Evolutionary conservation across 352 stramenopile species (phyloP).

Genomic region (Pythium sukuiense): DNA sequence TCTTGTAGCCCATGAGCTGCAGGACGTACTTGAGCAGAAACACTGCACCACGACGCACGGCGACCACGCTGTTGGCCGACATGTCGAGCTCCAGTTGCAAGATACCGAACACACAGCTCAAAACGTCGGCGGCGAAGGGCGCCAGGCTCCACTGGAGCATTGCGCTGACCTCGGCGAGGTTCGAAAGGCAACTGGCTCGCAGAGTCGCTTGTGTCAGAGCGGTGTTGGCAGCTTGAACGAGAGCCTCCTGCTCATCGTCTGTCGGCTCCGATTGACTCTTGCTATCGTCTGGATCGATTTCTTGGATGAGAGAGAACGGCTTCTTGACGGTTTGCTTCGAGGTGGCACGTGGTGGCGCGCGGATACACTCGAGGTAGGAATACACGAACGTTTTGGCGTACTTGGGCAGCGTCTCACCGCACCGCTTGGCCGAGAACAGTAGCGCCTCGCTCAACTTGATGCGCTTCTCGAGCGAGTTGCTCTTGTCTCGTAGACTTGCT

Average conservation of each 20-base stretch:
- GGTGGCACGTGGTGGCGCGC: slow-evolving; percentile 30
- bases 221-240: slow-evolving; percentile 13
- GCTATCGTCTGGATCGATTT: slow-evolving; percentile 29
- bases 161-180: slow-evolving; percentile 79
- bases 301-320: slow-evolving; percentile 59
- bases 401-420: slow-evolving; percentile 66
- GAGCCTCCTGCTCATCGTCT: slow-evolving; percentile 10
- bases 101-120: slow-evolving; percentile 80
- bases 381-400: slow-evolving; percentile 79
- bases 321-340: slow-evolving; percentile 24
- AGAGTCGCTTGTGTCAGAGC: slow-evolving; percentile 57
- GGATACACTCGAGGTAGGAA: slow-evolving; percentile 79
- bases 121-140: slow-evolving; percentile 69
- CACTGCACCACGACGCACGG: slow-evolving; percentile 71
- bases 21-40: slow-evolving; percentile 80
- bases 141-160: slow-evolving; percentile 73
- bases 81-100: slow-evolving; percentile 68
- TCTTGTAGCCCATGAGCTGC: slow-evolving; percentile 71
- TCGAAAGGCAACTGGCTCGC: slow-evolving; percentile 84
- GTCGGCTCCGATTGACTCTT: neutral
- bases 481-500: slow-evolving; percentile 40
- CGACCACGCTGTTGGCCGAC: slow-evolving; percentile 35
- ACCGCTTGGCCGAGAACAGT: slow-evolving; percentile 76
- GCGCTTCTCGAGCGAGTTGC: slow-evolving; percentile 55
- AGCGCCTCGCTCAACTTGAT: slow-evolving; percentile 87